A percentile compares a stretch with the other conserved stretches of the same genome.
These are phyloP conservation scores for Dendrobium nobile DNA, from an alignment of 106 monocot species.

Conservation along the genomic window DNA sequence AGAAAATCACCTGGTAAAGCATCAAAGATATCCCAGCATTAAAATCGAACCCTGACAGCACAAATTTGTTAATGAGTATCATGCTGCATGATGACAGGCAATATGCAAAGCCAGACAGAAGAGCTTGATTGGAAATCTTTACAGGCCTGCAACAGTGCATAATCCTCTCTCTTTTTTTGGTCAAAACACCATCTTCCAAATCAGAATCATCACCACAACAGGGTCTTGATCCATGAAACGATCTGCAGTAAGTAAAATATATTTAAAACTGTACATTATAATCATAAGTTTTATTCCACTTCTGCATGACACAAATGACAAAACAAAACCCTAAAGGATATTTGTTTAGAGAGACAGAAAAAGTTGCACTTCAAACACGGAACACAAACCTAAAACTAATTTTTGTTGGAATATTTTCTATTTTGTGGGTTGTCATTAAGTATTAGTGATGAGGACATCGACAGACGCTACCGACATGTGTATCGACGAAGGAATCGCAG, in stretches of 20 bases:
- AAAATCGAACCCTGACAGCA: conserved; percentile 83
- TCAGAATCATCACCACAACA: conserved; percentile 40
- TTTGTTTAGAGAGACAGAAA: not conserved
- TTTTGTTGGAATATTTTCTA: not conserved
- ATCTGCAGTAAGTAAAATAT: conserved; percentile 24
- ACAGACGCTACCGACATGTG: too few species aligned
- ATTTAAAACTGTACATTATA: not conserved
- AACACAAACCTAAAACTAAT: not conserved
- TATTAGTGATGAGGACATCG: too few species aligned
- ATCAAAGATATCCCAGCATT: conserved; percentile 89
- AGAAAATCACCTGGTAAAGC: conserved; percentile 80
- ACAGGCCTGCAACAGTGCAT: conserved; percentile 24
- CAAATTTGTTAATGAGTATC: conserved; percentile 95
- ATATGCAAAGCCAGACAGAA: conserved; percentile 85
- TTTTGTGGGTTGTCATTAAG: not conserved
- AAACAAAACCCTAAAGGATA: not conserved
- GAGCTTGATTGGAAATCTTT: conserved; percentile 71
- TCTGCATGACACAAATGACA: not conserved
- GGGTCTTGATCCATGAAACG: conserved; percentile 41
- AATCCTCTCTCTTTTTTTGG: conserved; percentile 40
- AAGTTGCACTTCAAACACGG: not conserved
- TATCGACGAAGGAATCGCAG: too few species aligned
- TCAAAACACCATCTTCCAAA: conserved; percentile 61
- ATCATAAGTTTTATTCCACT: not conserved
- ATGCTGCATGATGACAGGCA: conserved; percentile 98